Percentiles rank a stretch among this genome's conserved stretches.
phyloP scores from a whole-genome alignment of 192 early-diverging fungal species.

The Backusella luteola region DNA sequence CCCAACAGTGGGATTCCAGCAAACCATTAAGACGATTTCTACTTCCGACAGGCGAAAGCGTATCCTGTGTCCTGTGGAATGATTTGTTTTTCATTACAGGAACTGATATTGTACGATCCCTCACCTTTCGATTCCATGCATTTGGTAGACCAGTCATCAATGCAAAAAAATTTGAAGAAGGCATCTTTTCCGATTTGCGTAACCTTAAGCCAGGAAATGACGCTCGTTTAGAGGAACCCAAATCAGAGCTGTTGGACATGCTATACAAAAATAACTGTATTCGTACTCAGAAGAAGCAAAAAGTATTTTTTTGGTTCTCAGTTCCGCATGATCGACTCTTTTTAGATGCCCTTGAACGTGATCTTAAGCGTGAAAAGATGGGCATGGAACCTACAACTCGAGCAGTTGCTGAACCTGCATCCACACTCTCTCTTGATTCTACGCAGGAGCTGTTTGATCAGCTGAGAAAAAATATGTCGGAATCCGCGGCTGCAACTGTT shows the following conservation, averaged over 20 bases:
- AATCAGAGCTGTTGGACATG: constrained; percentile 92
- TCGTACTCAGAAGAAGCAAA: constrained; percentile 98
- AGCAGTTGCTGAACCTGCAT: constrained; percentile 67
- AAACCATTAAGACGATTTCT: constrained; percentile 57
- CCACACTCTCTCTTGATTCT: constrained; percentile 60
- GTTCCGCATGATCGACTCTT: constrained; percentile 95
- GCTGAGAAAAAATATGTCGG: constrained; percentile 40
- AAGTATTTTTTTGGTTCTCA: constrained; percentile 98
- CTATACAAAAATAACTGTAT: constrained; percentile 96
- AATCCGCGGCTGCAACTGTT: constrained; percentile 29
- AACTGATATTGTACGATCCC: constrained; percentile 91
- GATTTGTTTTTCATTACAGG: constrained; percentile 93
- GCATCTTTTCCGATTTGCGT: constrained; percentile 93
- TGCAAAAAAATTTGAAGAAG: constrained; percentile 98
- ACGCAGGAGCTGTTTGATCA: constrained; percentile 56
- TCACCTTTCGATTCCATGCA: constrained; percentile 89
- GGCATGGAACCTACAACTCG: constrained; percentile 81
- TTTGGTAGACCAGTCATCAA: constrained; percentile 85
- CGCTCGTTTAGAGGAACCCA: constrained; percentile 88
- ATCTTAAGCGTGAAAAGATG: constrained; percentile 90
- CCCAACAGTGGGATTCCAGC: constrained; percentile 60
- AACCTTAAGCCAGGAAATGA: constrained; percentile 95
- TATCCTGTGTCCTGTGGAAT: constrained; percentile 95
- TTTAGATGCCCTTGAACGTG: constrained; percentile 93
- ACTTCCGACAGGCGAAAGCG: constrained; percentile 81